A percentile compares a stretch with the other conserved stretches of the same genome.
Evolutionary conservation across 2,329 filamentous ascomycete species (phyloP).

Genomic region (Colletotrichum higginsianum): DNA sequence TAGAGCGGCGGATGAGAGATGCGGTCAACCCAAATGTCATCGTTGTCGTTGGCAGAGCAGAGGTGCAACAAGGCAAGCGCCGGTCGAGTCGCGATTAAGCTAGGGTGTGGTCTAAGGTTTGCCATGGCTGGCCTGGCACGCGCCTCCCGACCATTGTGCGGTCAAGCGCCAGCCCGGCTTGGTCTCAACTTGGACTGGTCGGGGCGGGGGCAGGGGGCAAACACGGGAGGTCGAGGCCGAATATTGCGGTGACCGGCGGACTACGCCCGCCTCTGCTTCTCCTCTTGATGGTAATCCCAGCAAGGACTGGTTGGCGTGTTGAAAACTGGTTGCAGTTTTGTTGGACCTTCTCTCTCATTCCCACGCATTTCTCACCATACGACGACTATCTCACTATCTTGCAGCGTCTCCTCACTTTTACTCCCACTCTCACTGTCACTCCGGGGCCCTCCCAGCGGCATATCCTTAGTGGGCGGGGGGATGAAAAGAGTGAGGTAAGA

Average conservation of each 20-base stretch:
- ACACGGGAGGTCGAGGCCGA: conserved; percentile 17
- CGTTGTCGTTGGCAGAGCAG: neutral
- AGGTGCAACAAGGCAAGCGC: neutral
- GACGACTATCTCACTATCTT: neutral
- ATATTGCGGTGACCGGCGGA: conserved; percentile 33
- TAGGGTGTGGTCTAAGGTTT: conserved; percentile 10
- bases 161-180: conserved; percentile 37
- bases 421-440: neutral
- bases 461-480: neutral
- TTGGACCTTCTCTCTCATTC: neutral
- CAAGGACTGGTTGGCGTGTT: conserved; percentile 1
- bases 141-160: conserved; percentile 41
- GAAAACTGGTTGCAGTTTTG: neutral
- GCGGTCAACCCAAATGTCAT: conserved; percentile 31
- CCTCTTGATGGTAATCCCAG: neutral
- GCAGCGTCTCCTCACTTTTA: neutral
- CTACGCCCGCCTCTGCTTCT: neutral
- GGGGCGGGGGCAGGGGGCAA: conserved; percentile 36
- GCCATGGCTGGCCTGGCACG: conserved; percentile 28
- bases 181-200: conserved; percentile 43
- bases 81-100: conserved; percentile 1
- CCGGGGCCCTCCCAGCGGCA: neutral
- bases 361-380: neutral
- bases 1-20: conserved; percentile 18
- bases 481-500: neutral